Base-by-base conservation (phyloP, 768 basidiomycete genomes). In the Lactarius hatsudake region DNA sequence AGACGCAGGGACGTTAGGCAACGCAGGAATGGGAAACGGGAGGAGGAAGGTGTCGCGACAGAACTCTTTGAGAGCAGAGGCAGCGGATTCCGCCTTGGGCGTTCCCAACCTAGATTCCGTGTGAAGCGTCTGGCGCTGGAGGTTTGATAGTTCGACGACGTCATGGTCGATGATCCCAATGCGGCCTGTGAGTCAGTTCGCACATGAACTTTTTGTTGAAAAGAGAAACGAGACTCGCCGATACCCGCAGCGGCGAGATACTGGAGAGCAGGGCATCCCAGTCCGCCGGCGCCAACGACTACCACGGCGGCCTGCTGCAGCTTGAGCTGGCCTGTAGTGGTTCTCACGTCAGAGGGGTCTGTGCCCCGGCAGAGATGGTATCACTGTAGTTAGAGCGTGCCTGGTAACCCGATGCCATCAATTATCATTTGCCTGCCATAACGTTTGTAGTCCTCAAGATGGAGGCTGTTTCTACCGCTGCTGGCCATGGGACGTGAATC, bases 401-500 rank as follows among this genome's bases (percentile, higher is more conserved):
- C 96, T 78, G 86, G 81, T 2, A 98, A 81, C 10, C 96, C 96
- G 74, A 97, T 89, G 20, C 87, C 89, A 65, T 93, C 87, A 62
- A 97, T 78, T 65, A 98, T 94, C 95, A 99, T 96, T 75, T 99
- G 96, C 63, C 97, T 82, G 54, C 96, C 95, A 86, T 98, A 98
- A 64, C 96, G 84, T 72, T 82, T 80, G 76, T 96, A 98, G 71
- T 98, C 95, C 61, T 83, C 79, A 48, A 87, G 72, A 6, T 71
- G 71, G 30, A 76, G 70, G 42, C 60, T 17, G 59, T 40, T 40
- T 40, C 15, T 1, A 4, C 15, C 15, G 38, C 38, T 34, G 57
- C 48, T 32, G 54, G 67, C 48, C 69, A 67, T 62, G 38, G 57
- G 2, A 51, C 48, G 12, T 12, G 23, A 23, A 23, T 23, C 10